Evolutionary conservation across 2,329 filamentous ascomycete genomes (phyloP), one percentile per base, ranked within the genome.

Genomic region (Tolypocladium endophyticum): DNA sequence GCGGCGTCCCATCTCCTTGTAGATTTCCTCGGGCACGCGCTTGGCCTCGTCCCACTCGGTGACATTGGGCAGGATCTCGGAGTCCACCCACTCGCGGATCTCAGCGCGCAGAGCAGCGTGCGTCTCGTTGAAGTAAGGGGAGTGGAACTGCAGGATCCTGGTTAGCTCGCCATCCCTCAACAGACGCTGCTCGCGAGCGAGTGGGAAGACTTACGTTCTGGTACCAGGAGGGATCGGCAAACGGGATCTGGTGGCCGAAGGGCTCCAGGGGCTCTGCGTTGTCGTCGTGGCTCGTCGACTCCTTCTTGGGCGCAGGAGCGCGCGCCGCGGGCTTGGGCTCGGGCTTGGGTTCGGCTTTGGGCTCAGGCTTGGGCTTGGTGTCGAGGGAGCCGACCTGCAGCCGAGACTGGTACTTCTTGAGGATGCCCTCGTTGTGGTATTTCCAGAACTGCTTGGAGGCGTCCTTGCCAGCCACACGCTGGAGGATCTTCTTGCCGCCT

Each of bases 41-140:
- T 92, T 95, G 68, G 87, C 90, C 81, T 97, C 94, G 67, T 99
- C 94, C 94, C 94, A 99, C 74, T 99, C 94, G 47, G 86, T 89
- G 60, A 97, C 90, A 68, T 93, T 83, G 28, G 94, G 93, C 79
- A 96, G 92, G 72, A 97, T 87, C 68, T 91, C 90, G 60, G 81
- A 83, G 62, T 96, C 90, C 59, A 99, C 85, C 92, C 92, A 99
- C 79, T 92, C 83, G 70, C 94, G 89, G 62, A 97, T 81, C 79
- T 99, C 94, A 64, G 86, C 87, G 62, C 94, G 91, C 56, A 99
- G 87, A 57, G 91, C 92, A 60, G 86, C 92, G 75, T 99, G 94
- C 6, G 90, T 87, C 76, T 96, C 88, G 77, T 97, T 97, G 82
- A 88, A 96, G 82, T 97, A 97, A 35, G 93, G 91, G 1, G 93